Percentiles rank a stretch among this genome's conserved stretches.
phyloP scores from a whole-genome alignment of 2,329 filamentous ascomycete genomes.

The Lachnellula willkommii region DNA sequence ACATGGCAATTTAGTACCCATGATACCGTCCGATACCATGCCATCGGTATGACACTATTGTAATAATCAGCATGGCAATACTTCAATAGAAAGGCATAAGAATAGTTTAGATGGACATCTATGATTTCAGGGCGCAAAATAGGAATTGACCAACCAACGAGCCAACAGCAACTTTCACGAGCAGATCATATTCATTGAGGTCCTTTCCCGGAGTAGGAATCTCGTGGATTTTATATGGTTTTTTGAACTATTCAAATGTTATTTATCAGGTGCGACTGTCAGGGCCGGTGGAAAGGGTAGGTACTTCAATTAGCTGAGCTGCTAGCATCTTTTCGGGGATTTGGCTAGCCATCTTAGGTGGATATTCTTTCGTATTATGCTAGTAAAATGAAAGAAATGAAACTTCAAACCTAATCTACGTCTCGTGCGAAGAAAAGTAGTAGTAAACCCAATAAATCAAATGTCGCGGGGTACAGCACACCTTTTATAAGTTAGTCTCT shows the following conservation, averaged over 20 bases:
- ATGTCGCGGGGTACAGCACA: too few relatives aligned
- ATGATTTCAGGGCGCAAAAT: too few relatives aligned
- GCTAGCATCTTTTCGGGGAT: constrained; percentile 43
- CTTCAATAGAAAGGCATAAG: constrained; percentile 27
- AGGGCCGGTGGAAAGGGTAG: constrained; percentile 15
- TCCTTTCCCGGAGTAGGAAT: constrained; percentile 41
- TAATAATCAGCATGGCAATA: too few relatives aligned
- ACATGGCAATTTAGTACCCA: constrained; percentile 44
- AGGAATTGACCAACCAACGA: constrained; percentile 35
- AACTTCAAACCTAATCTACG: neutral
- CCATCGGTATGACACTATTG: constrained; percentile 52
- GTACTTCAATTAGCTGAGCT: constrained; percentile 42
- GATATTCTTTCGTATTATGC: neutral
- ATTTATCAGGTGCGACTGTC: neutral
- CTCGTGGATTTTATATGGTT: constrained; percentile 48
- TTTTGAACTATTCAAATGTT: constrained; percentile 38
- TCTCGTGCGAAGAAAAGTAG: too few relatives aligned
- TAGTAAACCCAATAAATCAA: too few relatives aligned
- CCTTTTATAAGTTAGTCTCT: too few relatives aligned
- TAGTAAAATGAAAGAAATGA: neutral
- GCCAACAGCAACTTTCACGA: constrained; percentile 54
- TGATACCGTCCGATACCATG: constrained; percentile 48
- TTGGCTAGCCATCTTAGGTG: constrained; percentile 11
- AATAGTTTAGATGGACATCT: neutral
- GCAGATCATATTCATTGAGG: constrained; percentile 46